These are phyloP conservation scores for Penicillium subrubescens DNA, from an alignment of 495 filamentous ascomycete species.

Conservation along the genomic window DNA sequence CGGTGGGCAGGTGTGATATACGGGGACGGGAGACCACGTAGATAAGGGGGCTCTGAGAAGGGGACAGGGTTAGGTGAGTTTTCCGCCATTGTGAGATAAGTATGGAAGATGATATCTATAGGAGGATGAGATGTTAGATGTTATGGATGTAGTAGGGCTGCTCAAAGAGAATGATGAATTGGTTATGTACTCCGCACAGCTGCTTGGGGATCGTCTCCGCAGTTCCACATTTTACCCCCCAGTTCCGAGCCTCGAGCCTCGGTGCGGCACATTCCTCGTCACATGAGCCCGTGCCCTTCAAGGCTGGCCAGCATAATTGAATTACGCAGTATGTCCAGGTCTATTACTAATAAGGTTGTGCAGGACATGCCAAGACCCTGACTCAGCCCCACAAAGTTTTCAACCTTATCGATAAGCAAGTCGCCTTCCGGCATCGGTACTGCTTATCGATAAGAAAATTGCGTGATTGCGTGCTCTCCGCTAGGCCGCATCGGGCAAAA, in stretches of 20 bases:
- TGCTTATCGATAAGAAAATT: constrained; percentile 46
- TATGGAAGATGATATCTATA: not conserved
- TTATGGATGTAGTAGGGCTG: not conserved
- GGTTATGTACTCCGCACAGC: constrained; percentile 4
- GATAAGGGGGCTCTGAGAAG: constrained; percentile 74
- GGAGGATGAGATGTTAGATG: not conserved
- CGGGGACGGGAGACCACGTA: constrained; percentile 67
- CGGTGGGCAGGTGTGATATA: constrained; percentile 65
- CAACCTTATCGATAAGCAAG: constrained; percentile 9
- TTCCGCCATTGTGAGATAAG: constrained; percentile 33
- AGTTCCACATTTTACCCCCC: not conserved
- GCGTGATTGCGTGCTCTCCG: constrained; percentile 43
- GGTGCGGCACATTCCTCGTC: constrained; percentile 13
- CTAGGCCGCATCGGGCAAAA: constrained; percentile 40
- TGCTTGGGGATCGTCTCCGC: constrained; percentile 19
- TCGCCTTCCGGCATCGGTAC: not conserved
- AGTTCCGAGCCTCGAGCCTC: constrained; percentile 20
- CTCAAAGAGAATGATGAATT: not conserved
- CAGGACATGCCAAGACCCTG: not conserved
- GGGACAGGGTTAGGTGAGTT: constrained; percentile 53
- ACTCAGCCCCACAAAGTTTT: not conserved
- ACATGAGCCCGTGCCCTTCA: constrained; percentile 8
- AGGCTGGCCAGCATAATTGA: not conserved
- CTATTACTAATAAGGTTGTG: not conserved
- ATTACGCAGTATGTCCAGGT: not conserved